Evolutionary conservation across 2,329 filamentous ascomycete species (phyloP), one percentile per base, ranked within the genome.

Genomic region (Ceratocystis papillata): DNA sequence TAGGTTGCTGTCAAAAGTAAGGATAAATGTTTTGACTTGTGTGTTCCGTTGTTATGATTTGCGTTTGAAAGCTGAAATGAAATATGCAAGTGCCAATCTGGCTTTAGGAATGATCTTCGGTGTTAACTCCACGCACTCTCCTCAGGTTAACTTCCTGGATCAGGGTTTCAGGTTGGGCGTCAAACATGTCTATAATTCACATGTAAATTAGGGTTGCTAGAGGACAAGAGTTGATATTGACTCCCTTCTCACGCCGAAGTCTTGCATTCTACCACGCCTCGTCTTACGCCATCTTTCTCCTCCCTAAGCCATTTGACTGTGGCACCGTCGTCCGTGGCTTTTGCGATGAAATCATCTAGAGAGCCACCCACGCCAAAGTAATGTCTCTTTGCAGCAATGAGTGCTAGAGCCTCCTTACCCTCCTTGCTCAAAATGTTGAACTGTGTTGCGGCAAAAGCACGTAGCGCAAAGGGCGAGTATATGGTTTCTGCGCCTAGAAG

Each of bases 351-450:
- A 69, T 89, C 88, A 73, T 90, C 87, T 25, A 94, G 80, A 22
- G 88, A 91, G 0, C 89, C 89, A 0, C 89, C 89, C 4, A 94
- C 89, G 2, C 89, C 89, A 75, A 94, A 94, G 75, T 94, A 94
- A 10, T 92, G 80, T 69, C 84, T 83, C 77, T 94, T 94, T 0
- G 89, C 89, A 2, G 83, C 89, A 4, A 93, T 81, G 22, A 90
- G 77, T 1, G 87, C 85, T 62, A 81, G 81, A 0, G 84, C 83
- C 63, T 77, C 76, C 1, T 67, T 65, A 3, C 53, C 28, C 3
- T 65, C 63, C 62, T 76, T 75, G 22, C 78, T 72, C 57, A 91
- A 76, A 17, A 89, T 76, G 3, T 76, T 76, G 53, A 87, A 79
- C 12, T 91, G 77, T 3, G 85, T 85, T 48, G 87, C 82, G 0